Base-by-base conservation (phyloP, 2,329 filamentous ascomycete genomes). In the Pestalotiopsis sp. region DNA sequence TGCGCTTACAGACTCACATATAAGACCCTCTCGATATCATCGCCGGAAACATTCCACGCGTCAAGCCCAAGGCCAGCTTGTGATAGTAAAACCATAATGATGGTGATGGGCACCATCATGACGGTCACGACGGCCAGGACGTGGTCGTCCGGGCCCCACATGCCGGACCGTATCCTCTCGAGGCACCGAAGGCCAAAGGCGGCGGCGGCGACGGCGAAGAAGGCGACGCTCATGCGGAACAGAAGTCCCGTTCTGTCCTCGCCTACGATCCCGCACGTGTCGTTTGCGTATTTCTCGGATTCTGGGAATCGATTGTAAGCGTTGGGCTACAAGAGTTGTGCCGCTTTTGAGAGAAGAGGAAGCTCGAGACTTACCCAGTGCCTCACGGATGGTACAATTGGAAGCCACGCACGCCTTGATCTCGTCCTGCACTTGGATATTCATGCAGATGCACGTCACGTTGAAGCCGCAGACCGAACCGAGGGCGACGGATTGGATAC, bases 271-370 rank as follows among this genome's bases (percentile, higher is more conserved):
- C 64, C 64, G 41, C 64, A 65, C 2, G 52, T 65, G n/a, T 36
- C 52, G 23, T 65, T 57, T n/a, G 64, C 52, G 49, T 65, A 65
- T 31, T 65, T 57, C n/a, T 65, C 17, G 23, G 64, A 20, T 31
- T 39, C 64, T 65, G 39, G 41, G 4, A 41, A 41, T 2, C 3
- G 4, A 64, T 3, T 17, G 25, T 27, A 25, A 25, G 25, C 25
- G 25, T 25, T 3, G 25, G 25, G 3, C 25, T 25, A 25, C 3
- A 25, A 25, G 25, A 25, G 25, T 25, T 3, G 25, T 25, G 25
- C 25, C 25, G 25, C 25, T 25, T 25, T 25, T 3, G 25, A 3
- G 11, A 25, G 11, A 1, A 39, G 61, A 45, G 17, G 5, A 17
- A 13, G 41, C 17, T 45, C 41, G 17, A 20, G 17, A n/a, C 64